Evolutionary conservation across 805 yeast species (phyloP).

Genomic region (Huiozyma sinensis): DNA sequence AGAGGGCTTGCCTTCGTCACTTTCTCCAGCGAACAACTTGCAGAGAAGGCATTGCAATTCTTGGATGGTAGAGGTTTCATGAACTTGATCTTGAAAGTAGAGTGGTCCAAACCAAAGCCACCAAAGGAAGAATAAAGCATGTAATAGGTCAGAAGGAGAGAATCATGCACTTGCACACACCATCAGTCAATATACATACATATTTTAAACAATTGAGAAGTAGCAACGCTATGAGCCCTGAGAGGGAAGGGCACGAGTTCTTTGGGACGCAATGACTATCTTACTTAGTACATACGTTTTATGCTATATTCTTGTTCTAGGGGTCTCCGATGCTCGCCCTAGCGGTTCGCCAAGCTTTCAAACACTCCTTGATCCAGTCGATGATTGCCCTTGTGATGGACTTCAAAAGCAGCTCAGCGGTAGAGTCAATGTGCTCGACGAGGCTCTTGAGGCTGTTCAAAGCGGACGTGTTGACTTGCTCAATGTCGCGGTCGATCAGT

Average conservation of each 20-base stretch:
- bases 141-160: not conserved
- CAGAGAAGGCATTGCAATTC: constrained; percentile 64
- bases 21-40: constrained; percentile 54
- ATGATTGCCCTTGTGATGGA: constrained; percentile 27
- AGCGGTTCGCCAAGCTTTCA: constrained; percentile 33
- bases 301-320: not conserved
- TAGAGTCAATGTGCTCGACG: constrained; percentile 18
- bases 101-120: constrained; percentile 42
- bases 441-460: constrained; percentile 22
- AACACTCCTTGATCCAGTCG: constrained; percentile 30
- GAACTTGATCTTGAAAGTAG: constrained; percentile 66
- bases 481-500: constrained; percentile 29
- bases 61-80: constrained; percentile 89
- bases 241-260: no score
- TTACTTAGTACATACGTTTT: no score
- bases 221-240: not conserved
- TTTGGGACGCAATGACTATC: no score
- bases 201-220: not conserved
- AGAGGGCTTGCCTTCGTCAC: constrained; percentile 94
- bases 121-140: constrained; percentile 1
- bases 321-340: constrained; percentile 12
- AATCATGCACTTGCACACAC: not conserved
- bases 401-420: constrained; percentile 23
- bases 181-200: not conserved
- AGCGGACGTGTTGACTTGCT: constrained; percentile 28